phyloP scores from a whole-genome alignment of 768 basidiomycete species.

The Hydnum rufescens region DNA sequence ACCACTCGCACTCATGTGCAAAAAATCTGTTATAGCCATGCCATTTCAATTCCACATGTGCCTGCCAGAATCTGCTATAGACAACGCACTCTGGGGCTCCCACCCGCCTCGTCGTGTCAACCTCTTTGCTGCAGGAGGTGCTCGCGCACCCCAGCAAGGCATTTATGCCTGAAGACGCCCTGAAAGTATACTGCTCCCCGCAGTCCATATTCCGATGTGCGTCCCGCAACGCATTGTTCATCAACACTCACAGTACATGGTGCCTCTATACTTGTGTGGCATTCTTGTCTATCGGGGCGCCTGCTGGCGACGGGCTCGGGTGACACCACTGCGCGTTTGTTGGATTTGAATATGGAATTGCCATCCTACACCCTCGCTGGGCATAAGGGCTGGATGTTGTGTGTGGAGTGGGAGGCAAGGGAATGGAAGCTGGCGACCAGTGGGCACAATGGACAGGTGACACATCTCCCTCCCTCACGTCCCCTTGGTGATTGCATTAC shows the following conservation, averaged over 20 bases:
- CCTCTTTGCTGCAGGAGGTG: conserved; percentile 67
- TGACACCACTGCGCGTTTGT: conserved; percentile 78
- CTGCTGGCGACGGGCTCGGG: conserved; percentile 89
- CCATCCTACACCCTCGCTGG: conserved; percentile 75
- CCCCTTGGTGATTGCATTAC: no score
- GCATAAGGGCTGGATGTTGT: conserved; percentile 91
- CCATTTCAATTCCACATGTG: conserved; percentile 82
- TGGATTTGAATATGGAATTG: conserved; percentile 86
- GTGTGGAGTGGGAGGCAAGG: conserved; percentile 91
- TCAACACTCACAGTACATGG: conserved; percentile 85
- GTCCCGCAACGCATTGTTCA: conserved; percentile 86
- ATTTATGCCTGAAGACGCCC: conserved; percentile 71
- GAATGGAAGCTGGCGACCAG: conserved; percentile 84
- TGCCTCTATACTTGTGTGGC: conserved; percentile 77
- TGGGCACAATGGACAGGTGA: conserved; percentile 83
- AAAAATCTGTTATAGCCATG: no score
- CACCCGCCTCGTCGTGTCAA: conserved; percentile 63
- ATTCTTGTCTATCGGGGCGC: conserved; percentile 80
- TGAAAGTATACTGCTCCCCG: conserved; percentile 78
- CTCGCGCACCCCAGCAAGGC: conserved; percentile 45
- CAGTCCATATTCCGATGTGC: conserved; percentile 89
- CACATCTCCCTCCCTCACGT: no score
- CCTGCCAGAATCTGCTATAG: conserved; percentile 25
- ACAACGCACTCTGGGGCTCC: conserved; percentile 28
- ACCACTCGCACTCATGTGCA: no score